Percentiles rank a stretch among this genome's conserved stretches.
Conservation (phyloP, 2,329 filamentous ascomycete genomes). For the Cladophialophora chaetospira region DNA sequence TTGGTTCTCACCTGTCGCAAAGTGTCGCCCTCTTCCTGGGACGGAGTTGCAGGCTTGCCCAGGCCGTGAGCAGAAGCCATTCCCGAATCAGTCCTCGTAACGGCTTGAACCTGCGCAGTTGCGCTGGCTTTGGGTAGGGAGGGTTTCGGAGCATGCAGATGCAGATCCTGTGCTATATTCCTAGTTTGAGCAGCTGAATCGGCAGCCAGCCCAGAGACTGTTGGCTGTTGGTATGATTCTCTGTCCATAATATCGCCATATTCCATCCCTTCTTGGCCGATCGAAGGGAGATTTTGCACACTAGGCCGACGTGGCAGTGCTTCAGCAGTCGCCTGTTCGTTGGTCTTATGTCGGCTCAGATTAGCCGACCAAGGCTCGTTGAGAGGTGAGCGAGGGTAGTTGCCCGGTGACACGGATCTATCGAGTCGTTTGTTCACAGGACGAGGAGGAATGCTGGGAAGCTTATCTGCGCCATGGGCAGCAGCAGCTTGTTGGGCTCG, state of each 20-base stretch:
- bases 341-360: slow-evolving; percentile 38
- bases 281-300: slow-evolving; percentile 72
- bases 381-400: slow-evolving; percentile 82
- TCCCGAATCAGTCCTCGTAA: slow-evolving; percentile 89
- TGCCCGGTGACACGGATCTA: slow-evolving; percentile 75
- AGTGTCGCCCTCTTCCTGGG: slow-evolving; percentile 48
- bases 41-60: slow-evolving; percentile 60
- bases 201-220: slow-evolving; percentile 34
- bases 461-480: slow-evolving; percentile 48
- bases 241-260: slow-evolving; percentile 66
- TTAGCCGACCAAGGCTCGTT: slow-evolving; percentile 62
- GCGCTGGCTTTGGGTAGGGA: slow-evolving; percentile 79
- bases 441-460: slow-evolving; percentile 77
- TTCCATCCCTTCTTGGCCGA: slow-evolving; percentile 88
- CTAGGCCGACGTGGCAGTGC: slow-evolving; percentile 66
- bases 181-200: slow-evolving; percentile 70
- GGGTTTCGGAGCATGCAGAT: slow-evolving; percentile 85
- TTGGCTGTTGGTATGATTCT: slow-evolving; percentile 47
- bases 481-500: slow-evolving; percentile 53
- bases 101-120: slow-evolving; percentile 76
- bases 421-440: slow-evolving; percentile 66
- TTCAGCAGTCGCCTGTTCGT: slow-evolving; percentile 38
- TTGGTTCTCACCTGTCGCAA: slow-evolving; percentile 63
- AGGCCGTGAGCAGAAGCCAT: slow-evolving; percentile 83
- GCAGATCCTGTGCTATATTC: slow-evolving; percentile 76